Evolutionary conservation across 23 red algal species (phyloP).

Genomic region (Gracilaria gracilis): DNA sequence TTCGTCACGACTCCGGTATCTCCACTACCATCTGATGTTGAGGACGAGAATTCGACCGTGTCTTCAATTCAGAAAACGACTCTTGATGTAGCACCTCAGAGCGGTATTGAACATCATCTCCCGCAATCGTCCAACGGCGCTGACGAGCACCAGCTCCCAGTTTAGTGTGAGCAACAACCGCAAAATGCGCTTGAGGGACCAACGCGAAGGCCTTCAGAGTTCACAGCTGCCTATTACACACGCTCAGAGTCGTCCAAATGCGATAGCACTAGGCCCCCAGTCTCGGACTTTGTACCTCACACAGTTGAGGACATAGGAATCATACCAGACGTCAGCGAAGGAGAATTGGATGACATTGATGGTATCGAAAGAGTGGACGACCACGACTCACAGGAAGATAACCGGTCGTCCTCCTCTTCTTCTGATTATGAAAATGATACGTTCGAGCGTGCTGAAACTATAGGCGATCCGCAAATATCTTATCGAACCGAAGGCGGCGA

Average conservation of each 20-base stretch:
- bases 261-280: not conserved
- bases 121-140: not conserved
- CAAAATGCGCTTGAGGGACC: not conserved
- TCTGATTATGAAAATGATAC: not conserved
- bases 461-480: not conserved
- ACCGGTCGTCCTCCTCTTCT: not conserved
- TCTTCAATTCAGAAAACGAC: not conserved
- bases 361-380: slow-evolving; percentile 50
- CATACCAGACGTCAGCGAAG: slow-evolving; percentile 50
- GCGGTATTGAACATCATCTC: not conserved
- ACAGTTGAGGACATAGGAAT: slow-evolving; percentile 15
- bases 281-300: slow-evolving; percentile 5
- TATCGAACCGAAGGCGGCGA: slow-evolving; percentile 33
- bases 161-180: not conserved
- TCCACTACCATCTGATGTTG: not conserved
- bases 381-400: slow-evolving; percentile 42
- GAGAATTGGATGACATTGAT: slow-evolving; percentile 55
- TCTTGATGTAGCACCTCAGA: not conserved
- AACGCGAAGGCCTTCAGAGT: not conserved
- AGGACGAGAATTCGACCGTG: not conserved
- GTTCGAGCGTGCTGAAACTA: slow-evolving; percentile 13
- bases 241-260: not conserved
- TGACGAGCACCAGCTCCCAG: not conserved
- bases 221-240: not conserved
- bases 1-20: not conserved